Evolutionary conservation across 192 early-diverging fungal genomes (phyloP).

Genomic region (Coemansia sp.): DNA sequence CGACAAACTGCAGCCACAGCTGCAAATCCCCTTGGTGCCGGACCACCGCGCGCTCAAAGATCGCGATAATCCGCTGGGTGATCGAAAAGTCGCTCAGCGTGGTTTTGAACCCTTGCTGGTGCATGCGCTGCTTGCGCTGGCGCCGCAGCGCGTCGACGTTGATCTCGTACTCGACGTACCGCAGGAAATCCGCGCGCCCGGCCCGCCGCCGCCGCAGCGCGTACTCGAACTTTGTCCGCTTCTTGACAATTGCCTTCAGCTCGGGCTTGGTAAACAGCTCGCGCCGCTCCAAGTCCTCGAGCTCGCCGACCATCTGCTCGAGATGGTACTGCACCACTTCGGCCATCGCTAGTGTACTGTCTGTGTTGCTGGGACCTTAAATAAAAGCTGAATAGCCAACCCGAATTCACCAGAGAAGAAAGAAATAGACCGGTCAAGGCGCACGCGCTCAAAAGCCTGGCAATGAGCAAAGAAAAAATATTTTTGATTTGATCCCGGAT

Average conservation of each 20-base stretch:
- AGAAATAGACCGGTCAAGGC: too few relatives aligned
- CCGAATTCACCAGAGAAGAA: too few relatives aligned
- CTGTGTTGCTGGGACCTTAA: too few relatives aligned
- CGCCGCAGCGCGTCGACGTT: constrained; percentile 80
- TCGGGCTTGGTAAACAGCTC: constrained; percentile 80
- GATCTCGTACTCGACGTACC: constrained; percentile 94
- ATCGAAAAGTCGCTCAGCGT: constrained; percentile 76
- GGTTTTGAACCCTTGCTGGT: constrained; percentile 24
- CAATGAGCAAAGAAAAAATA: too few relatives aligned
- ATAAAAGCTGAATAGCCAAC: too few relatives aligned
- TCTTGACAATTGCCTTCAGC: constrained; percentile 82
- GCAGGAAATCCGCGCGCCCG: constrained; percentile 74
- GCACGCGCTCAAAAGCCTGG: too few relatives aligned
- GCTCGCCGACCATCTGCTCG: constrained; percentile 89
- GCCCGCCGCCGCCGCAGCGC: constrained; percentile 72
- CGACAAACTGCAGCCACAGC: constrained; percentile 92
- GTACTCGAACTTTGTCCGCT: constrained; percentile 87
- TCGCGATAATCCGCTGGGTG: constrained; percentile 64
- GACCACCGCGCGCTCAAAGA: constrained; percentile 74
- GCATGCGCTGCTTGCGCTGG: constrained; percentile 68
- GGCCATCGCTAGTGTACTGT: constrained; percentile 82
- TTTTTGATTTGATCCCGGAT: too few relatives aligned
- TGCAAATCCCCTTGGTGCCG: constrained; percentile 74
- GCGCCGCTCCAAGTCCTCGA: constrained; percentile 80
- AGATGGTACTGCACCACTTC: constrained; percentile 86